Evolutionary conservation across 176 grass and related monocot genomes (phyloP).

Genomic region (Oryza australiensis): DNA sequence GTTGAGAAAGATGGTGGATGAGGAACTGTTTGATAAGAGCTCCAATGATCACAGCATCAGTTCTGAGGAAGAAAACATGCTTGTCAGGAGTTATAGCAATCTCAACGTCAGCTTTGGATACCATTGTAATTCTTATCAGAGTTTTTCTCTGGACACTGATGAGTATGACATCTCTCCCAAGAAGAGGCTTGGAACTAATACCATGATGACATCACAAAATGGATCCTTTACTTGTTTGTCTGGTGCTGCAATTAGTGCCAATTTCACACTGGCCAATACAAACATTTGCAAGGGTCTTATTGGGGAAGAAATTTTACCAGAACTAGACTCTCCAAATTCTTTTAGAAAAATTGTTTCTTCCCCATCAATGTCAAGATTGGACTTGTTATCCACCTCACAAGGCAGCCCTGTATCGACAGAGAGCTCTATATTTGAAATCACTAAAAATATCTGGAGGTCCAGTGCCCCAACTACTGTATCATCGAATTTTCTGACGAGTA

Average conservation of each 20-base stretch:
- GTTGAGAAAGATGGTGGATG: slow-evolving; percentile 48
- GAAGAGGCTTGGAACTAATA: slow-evolving; percentile 53
- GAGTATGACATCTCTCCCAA: slow-evolving; percentile 46
- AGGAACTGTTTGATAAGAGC: slow-evolving; percentile 42
- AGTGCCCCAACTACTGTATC: slow-evolving; percentile 62
- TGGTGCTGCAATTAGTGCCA: slow-evolving; percentile 96
- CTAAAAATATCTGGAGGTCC: slow-evolving; percentile 62
- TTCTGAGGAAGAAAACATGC: slow-evolving; percentile 62
- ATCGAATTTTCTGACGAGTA: slow-evolving; percentile 79
- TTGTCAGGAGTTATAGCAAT: slow-evolving; percentile 46
- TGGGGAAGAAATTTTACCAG: slow-evolving; percentile 87
- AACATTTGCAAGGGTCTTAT: slow-evolving; percentile 96
- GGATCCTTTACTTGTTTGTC: slow-evolving; percentile 96
- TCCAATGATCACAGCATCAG: slow-evolving; percentile 60
- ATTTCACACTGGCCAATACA: slow-evolving; percentile 93
- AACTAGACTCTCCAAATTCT: slow-evolving; percentile 93
- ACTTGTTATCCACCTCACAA: slow-evolving; percentile 57
- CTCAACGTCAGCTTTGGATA: slow-evolving; percentile 85
- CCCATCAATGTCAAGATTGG: slow-evolving; percentile 83
- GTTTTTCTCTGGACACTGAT: slow-evolving; percentile 46
- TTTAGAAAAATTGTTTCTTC: slow-evolving; percentile 89
- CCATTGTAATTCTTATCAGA: slow-evolving; percentile 61
- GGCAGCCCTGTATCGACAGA: slow-evolving; percentile 49
- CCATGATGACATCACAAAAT: slow-evolving; percentile 47
- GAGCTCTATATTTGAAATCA: slow-evolving; percentile 58